Evolutionary conservation across 148 eudicot genomes (phyloP), one percentile per base, ranked within the genome.

Genomic region (Oxyria digyna): DNA sequence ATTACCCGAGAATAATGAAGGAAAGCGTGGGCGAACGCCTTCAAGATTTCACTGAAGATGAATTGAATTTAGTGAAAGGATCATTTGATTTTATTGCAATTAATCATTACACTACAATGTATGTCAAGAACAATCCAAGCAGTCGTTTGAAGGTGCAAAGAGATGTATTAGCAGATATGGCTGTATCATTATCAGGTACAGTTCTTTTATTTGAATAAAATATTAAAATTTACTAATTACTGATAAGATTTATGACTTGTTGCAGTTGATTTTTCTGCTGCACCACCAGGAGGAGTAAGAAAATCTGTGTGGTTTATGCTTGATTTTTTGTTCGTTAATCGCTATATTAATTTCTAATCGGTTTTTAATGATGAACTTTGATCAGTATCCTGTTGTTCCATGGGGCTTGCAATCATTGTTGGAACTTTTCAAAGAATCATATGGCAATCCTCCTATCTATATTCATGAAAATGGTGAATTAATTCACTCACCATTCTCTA

Each of bases 401-500:
- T 71, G 77, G 74, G 75, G 80, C 42, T 15, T 84, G 72, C 74
- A 75, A 33, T 74, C 68, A 71, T 8, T 74, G 6, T 24, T 82
- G 74, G 82, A 85, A 70, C 67, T 74, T 29, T 78, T 85, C 80
- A 82, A 85, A 76, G 71, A 74, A 62, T 66, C 40, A 42, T 85
- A 80, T 29, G 76, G 73, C 8, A 82, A 85, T 46, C 85, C 82
- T 78, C 78, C 82, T 3, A 76, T 85, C 42, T 82, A 73, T 14
- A 71, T 85, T 40, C 75, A 82, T 26, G 88, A 85, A 78, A 82
- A 82, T 71, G 83, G 84, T n/a, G n/a, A n/a, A n/a, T n/a, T n/a
- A n/a, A n/a, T 84, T 69, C 71, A 52, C 71, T 40, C 5, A 32
- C 3, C 41, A 31, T 5, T 33, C 6, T 37, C 5, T 63, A 4